Conservation (phyloP, 2,329 filamentous ascomycete genomes). For the Alternaria sp. region DNA sequence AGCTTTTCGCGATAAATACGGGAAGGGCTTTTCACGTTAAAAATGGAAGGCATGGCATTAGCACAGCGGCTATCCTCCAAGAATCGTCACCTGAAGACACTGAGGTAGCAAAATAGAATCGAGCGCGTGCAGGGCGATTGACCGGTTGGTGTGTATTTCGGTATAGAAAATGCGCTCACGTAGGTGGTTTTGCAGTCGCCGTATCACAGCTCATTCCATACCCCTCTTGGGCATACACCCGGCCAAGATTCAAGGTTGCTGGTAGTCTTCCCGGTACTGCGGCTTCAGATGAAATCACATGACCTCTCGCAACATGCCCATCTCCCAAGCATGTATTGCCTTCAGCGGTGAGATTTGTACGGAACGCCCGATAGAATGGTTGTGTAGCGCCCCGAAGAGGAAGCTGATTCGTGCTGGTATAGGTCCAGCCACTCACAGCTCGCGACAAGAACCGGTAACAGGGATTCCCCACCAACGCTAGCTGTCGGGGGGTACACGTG, state of each 20-base stretch:
- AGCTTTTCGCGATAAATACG: slow-evolving; percentile 23
- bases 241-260: slow-evolving; percentile 8
- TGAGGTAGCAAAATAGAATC: slow-evolving; percentile 8
- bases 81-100: slow-evolving; percentile 5
- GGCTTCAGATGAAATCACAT: slow-evolving; percentile 26
- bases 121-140: slow-evolving; percentile 7
- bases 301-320: slow-evolving; percentile 24
- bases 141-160: slow-evolving; percentile 18
- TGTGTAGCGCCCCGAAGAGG: slow-evolving; percentile 24
- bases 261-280: slow-evolving; percentile 19
- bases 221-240: slow-evolving; percentile 14
- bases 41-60: slow-evolving; percentile 23
- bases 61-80: slow-evolving; percentile 21
- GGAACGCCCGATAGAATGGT: slow-evolving; percentile 29
- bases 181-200: slow-evolving; percentile 28
- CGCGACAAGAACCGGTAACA: slow-evolving; percentile 21
- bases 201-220: slow-evolving; percentile 1
- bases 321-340: slow-evolving; percentile 22
- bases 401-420: slow-evolving; percentile 19
- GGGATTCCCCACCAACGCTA: slow-evolving; percentile 23
- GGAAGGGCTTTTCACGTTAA: slow-evolving; percentile 17
- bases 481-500: slow-evolving; percentile 24
- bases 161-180: slow-evolving; percentile 14
- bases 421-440: slow-evolving; percentile 26
- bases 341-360: slow-evolving; percentile 35